Percentiles rank a stretch among this genome's conserved stretches.
These are phyloP conservation scores for Evernia prunastri DNA, from an alignment of 495 filamentous ascomycete species.

Conservation along the genomic window DNA sequence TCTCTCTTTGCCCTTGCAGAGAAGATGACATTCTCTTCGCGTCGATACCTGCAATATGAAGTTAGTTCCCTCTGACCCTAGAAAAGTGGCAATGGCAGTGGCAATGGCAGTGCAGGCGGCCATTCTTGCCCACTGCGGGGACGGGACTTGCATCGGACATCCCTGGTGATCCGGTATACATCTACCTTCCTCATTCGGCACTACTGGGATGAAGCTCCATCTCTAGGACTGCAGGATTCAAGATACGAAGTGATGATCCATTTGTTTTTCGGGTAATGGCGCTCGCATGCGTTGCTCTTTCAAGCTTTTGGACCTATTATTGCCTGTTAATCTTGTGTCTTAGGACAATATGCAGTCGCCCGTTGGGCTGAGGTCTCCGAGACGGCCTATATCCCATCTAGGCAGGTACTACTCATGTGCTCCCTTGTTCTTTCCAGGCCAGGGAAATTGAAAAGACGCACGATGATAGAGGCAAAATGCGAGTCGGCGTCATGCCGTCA, in stretches of 20 bases:
- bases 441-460: neutral
- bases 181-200: slow-evolving; percentile 17
- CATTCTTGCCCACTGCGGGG: slow-evolving; percentile 3
- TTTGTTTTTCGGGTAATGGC: neutral
- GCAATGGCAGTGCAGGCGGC: neutral
- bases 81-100: too few species aligned
- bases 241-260: neutral
- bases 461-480: slow-evolving; percentile 1
- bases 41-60: neutral
- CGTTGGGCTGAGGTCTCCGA: neutral
- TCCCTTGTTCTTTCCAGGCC: neutral
- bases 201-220: neutral
- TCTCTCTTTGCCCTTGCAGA: neutral
- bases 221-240: neutral
- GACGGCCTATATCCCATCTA: neutral
- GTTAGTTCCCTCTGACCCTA: neutral
- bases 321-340: too few species aligned
- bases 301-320: neutral
- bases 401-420: neutral
- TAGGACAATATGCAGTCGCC: neutral
- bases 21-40: neutral
- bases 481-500: slow-evolving; percentile 7
- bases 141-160: too few species aligned
- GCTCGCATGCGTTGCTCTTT: neutral
- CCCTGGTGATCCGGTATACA: too few species aligned